Percentiles rank a stretch among this genome's conserved stretches.
phyloP scores from a whole-genome alignment of 495 filamentous ascomycete species.

The Entonaema liquescens region DNA sequence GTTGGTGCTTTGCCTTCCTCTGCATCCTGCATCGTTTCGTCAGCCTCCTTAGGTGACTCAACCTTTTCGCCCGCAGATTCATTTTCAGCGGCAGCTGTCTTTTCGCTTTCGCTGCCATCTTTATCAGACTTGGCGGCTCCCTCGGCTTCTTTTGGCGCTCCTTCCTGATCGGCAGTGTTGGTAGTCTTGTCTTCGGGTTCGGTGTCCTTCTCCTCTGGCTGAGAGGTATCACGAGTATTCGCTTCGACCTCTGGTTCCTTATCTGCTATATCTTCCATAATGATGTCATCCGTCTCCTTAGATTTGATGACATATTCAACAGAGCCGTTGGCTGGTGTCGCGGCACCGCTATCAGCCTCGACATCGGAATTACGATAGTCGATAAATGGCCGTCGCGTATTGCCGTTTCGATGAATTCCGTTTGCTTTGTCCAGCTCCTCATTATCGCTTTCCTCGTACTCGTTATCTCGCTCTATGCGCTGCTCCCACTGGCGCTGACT shows the following conservation, averaged over 20 bases:
- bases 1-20: constrained; percentile 20
- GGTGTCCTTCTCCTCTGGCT: constrained; percentile 53
- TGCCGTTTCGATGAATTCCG: constrained; percentile 71
- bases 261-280: constrained; percentile 68
- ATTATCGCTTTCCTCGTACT: constrained; percentile 86
- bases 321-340: constrained; percentile 62
- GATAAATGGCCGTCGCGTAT: constrained; percentile 69
- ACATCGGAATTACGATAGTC: constrained; percentile 78
- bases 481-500: constrained; percentile 88
- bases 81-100: constrained; percentile 18
- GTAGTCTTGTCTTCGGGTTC: constrained; percentile 40
- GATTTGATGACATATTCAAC: constrained; percentile 57
- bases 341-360: constrained; percentile 69
- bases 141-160: constrained; percentile 20
- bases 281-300: constrained; percentile 67
- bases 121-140: constrained; percentile 31
- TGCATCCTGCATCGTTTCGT: constrained; percentile 47
- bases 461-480: constrained; percentile 74
- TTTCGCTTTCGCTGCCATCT: constrained; percentile 36
- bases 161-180: constrained; percentile 42
- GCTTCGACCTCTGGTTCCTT: constrained; percentile 41
- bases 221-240: constrained; percentile 38
- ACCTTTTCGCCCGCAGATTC: constrained; percentile 13
- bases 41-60: constrained; percentile 39
- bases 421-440: constrained; percentile 81